Evolutionary conservation across 225 moss, liverwort and hornwort genomes (phyloP).

Genomic region (Antitrichia curtipendula): DNA sequence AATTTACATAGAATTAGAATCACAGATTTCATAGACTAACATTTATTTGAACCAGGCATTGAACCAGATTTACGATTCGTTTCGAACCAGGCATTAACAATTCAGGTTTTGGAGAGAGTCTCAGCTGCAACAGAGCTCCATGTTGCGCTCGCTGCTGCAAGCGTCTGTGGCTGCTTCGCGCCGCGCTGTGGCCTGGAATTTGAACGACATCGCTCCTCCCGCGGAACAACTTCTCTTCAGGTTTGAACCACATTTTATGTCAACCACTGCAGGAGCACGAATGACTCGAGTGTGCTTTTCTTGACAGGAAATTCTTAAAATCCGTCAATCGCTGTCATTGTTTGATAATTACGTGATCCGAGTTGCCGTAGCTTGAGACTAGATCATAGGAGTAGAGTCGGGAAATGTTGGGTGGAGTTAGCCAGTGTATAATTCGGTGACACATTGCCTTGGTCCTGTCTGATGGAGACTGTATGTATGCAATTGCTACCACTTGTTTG

Average conservation of each 20-base stretch:
- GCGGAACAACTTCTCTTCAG: constrained; percentile 58
- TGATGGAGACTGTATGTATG: background rate
- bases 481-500: background rate
- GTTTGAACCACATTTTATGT: background rate
- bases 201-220: constrained; percentile 73
- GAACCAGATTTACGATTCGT: background rate
- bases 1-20: too few species aligned
- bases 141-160: constrained; percentile 24
- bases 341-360: background rate
- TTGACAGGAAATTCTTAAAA: background rate
- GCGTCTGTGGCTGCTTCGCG: constrained; percentile 42
- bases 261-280: background rate
- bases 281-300: background rate
- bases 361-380: background rate
- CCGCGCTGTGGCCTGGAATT: constrained; percentile 69
- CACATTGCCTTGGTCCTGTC: background rate
- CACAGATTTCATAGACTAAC: background rate
- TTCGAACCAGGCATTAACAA: background rate
- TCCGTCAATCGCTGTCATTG: background rate
- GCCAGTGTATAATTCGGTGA: background rate
- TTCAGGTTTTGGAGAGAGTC: background rate
- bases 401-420: background rate
- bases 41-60: background rate
- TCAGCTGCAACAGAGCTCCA: background rate
- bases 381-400: background rate